Evolutionary conservation across 2,329 filamentous ascomycete genomes (phyloP), one percentile per base, ranked within the genome.

Genomic region (Hymenoscyphus fructigenus): DNA sequence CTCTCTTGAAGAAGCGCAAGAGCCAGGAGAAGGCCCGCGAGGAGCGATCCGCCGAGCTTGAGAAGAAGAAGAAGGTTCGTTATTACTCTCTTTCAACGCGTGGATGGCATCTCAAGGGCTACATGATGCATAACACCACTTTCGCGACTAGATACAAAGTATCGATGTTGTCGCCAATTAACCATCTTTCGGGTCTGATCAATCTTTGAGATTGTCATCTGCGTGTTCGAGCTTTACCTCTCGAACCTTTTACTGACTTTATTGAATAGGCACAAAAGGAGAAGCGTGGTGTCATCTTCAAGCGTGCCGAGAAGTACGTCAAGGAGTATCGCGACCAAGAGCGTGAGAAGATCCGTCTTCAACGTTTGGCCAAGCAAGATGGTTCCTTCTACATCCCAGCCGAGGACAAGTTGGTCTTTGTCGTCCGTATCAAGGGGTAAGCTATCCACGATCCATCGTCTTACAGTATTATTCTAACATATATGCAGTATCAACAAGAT

Each of bases 1-100:
- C 95, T 77, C 92, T 99, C 78, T 89, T 99, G 82, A 99, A 99
- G 91, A 99, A 99, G 92, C 92, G 95, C 86, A 99, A 99, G 93
- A 92, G 88, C 82, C 94, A 97, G 85, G 95, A 99, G 89, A 97
- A 97, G 89, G 93, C 93, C 81, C 91, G 93, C 81, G 93, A 95
- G 81, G 91, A 94, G 84, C 90, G 89, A 80, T 82, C 86, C 74
- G 86, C 91, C 72, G 91, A 91, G 77, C 81, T 88, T 73, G 87
- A 93, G 83, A 91, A 96, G 87, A 91, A 89, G 83, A 95, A 95
- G 86, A 87, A 92, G 86, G 95, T 98, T 65, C 62, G 67, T 70
- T 5, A 26, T 65, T 59, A 67, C 57, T 67, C 68, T 68, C 64
- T 65, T 66, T 71, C 63, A 62, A 61, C 57, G 69, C 61, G 62